Conservation (phyloP, 208 protist genomes). For the Leptomonas seymouri region DNA sequence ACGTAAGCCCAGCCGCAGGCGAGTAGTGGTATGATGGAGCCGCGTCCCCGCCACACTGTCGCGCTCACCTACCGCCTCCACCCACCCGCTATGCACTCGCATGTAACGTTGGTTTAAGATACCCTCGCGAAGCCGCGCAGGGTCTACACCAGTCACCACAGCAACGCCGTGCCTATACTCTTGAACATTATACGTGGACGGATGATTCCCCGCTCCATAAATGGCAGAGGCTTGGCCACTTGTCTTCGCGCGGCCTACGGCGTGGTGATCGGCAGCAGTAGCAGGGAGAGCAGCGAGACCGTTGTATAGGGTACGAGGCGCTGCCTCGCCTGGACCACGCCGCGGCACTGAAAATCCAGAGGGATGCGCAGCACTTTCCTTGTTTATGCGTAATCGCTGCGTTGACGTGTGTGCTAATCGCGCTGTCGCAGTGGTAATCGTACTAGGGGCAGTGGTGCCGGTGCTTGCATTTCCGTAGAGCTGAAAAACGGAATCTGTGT, state of each 20-base stretch:
- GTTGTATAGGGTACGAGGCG: conserved; percentile 1
- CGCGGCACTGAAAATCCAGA: conserved; percentile 24
- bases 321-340: conserved; percentile 19
- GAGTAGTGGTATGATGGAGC: conserved; percentile 4
- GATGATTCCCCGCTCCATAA: conserved; percentile 12
- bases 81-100: conserved; percentile 17
- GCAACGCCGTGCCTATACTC: conserved; percentile 22
- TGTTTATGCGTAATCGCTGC: conserved; percentile 18
- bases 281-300: conserved; percentile 14
- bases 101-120: conserved; percentile 9
- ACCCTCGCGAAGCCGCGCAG: conserved; percentile 14
- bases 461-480: no score
- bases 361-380: conserved; percentile 17
- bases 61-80: background rate
- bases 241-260: conserved; percentile 7
- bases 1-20: conserved; percentile 2
- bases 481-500: no score
- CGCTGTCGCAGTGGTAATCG: background rate
- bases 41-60: background rate
- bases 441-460: no score
- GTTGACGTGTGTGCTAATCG: background rate
- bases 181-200: background rate
- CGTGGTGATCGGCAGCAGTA: conserved; percentile 6
- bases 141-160: conserved; percentile 25
- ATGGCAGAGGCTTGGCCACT: background rate